Conservation (phyloP, 2,329 filamentous ascomycete species). For the Talaromyces islandicus region DNA sequence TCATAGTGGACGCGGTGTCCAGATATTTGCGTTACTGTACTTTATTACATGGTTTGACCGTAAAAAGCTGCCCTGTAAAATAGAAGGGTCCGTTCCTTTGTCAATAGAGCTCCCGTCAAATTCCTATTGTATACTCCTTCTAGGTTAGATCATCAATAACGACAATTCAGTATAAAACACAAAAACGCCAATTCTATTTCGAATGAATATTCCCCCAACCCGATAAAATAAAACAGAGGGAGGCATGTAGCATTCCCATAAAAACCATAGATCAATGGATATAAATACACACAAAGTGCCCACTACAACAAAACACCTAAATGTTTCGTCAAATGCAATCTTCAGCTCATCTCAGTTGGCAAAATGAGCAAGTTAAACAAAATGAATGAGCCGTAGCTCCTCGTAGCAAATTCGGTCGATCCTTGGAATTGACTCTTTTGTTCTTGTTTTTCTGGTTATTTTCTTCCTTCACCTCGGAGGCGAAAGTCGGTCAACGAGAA, state of each 20-base stretch:
- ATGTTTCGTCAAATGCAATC: not conserved
- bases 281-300: not conserved
- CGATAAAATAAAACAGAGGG: not conserved
- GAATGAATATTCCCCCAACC: not conserved
- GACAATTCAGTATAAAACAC: not conserved
- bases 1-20: not conserved
- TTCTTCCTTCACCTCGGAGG: constrained; percentile 1
- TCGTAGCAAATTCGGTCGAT: not conserved
- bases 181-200: not conserved
- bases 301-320: not conserved
- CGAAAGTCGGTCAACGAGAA: constrained; percentile 8
- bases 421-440: not conserved
- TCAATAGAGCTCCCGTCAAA: too few species aligned
- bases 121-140: not conserved
- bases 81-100: not conserved
- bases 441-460: not conserved
- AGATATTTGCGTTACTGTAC: not conserved
- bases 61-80: too few species aligned
- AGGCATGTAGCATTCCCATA: not conserved
- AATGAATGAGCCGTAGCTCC: not conserved
- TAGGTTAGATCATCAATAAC: not conserved
- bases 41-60: not conserved
- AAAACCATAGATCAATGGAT: not conserved
- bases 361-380: not conserved
- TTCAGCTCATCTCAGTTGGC: not conserved